A percentile compares a stretch with the other conserved stretches of the same genome.
These are phyloP conservation scores for Rhinocladiella mackenziei DNA, from an alignment of 2,329 filamentous ascomycete species.

Conservation along the genomic window DNA sequence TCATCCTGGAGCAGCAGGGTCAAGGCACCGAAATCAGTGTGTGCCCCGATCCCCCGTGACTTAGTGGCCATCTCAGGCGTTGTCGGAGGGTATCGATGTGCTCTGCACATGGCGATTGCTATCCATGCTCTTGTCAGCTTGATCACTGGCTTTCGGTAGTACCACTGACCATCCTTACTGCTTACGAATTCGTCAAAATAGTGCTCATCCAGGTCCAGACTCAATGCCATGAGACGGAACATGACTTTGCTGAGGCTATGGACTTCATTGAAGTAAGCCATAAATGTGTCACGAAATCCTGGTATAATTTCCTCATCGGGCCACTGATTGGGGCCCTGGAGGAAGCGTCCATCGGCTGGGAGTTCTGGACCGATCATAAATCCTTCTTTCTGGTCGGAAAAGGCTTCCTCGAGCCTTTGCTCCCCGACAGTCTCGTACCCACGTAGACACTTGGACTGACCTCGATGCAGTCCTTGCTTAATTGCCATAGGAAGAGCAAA, in stretches of 20 bases:
- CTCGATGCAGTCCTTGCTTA: slow-evolving; percentile 27
- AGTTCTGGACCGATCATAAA: slow-evolving; percentile 29
- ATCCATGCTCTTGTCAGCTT: no score
- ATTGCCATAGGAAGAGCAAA: slow-evolving; percentile 37
- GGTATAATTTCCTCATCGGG: slow-evolving; percentile 14
- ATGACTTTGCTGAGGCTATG: slow-evolving; percentile 50
- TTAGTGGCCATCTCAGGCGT: slow-evolving; percentile 31
- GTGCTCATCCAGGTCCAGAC: slow-evolving; percentile 50
- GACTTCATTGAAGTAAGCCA: slow-evolving; percentile 48
- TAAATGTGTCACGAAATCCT: slow-evolving; percentile 45
- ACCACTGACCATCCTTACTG: slow-evolving; percentile 20
- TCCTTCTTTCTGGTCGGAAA: slow-evolving; percentile 31
- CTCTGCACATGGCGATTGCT: no score
- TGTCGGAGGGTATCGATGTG: slow-evolving; percentile 13
- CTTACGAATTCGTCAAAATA: slow-evolving; percentile 52
- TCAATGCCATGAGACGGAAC: slow-evolving; percentile 52
- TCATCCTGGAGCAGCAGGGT: slow-evolving; percentile 53
- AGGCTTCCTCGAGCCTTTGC: neutral
- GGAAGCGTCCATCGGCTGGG: slow-evolving; percentile 19
- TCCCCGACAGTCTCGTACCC: neutral
- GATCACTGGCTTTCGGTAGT: no score
- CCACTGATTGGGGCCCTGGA: slow-evolving; percentile 24
- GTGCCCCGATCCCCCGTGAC: slow-evolving; percentile 31
- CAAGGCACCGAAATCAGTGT: slow-evolving; percentile 54
- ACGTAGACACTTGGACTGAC: slow-evolving; percentile 1